Evolutionary conservation across 306 rosid species (phyloP).

Genomic region (Lotus japonicus): DNA sequence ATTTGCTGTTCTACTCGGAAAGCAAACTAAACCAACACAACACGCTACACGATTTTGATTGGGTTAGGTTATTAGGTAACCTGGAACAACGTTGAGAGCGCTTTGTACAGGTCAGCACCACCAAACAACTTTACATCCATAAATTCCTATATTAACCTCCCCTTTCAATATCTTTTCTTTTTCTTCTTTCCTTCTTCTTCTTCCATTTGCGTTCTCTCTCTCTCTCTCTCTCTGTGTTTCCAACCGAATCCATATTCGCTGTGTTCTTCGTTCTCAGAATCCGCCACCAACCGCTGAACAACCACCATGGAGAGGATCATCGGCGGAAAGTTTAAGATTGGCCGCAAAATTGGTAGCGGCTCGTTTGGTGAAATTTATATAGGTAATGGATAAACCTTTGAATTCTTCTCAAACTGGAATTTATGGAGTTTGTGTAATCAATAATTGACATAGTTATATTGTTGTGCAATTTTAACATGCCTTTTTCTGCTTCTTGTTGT

Average conservation of each 20-base stretch:
- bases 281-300: neutral
- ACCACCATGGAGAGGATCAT: slow-evolving; percentile 52
- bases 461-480: neutral
- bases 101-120: slow-evolving; percentile 21
- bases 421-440: too few species aligned
- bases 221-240: neutral
- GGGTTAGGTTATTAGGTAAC: slow-evolving; percentile 6
- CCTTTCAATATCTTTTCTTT: neutral
- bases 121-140: neutral
- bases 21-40: neutral
- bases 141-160: slow-evolving; percentile 8
- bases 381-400: slow-evolving; percentile 31
- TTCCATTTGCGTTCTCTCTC: neutral
- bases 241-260: neutral
- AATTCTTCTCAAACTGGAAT: too few species aligned
- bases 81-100: too few species aligned
- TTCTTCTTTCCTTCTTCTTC: neutral
- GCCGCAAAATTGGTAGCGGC: slow-evolving; percentile 74
- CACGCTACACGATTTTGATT: neutral
- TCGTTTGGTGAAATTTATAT: slow-evolving; percentile 68
- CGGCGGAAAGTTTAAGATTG: slow-evolving; percentile 57
- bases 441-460: neutral
- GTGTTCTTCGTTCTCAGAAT: neutral
- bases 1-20: neutral
- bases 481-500: neutral